Conservation (phyloP, 768 basidiomycete genomes). For the Pleurotus sapidus region DNA sequence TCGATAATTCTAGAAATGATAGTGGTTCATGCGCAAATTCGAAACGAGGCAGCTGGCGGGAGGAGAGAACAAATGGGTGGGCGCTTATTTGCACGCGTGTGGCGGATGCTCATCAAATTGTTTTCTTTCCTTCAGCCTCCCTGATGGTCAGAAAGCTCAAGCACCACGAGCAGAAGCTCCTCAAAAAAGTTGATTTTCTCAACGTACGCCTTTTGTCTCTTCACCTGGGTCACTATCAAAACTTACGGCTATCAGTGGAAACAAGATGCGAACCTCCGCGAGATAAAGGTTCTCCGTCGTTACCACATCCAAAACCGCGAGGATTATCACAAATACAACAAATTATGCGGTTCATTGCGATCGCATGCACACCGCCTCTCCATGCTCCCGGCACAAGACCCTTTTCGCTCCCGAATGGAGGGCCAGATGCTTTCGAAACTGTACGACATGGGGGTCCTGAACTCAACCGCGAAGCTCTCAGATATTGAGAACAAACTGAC, state of each 20-base stretch:
- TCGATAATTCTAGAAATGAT: constrained; percentile 3
- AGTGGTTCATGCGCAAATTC: neutral
- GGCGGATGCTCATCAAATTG: too few species aligned
- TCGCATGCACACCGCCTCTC: constrained; percentile 85
- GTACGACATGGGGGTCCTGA: constrained; percentile 95
- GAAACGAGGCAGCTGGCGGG: neutral
- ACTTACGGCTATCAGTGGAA: constrained; percentile 71
- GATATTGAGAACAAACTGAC: constrained; percentile 97
- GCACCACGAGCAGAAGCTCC: constrained; percentile 91
- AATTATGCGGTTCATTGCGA: constrained; percentile 84
- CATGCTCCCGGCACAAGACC: constrained; percentile 84
- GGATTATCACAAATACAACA: constrained; percentile 99
- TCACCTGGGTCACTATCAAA: constrained; percentile 8
- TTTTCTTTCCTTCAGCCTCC: neutral
- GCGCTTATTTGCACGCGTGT: neutral
- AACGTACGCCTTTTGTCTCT: constrained; percentile 50
- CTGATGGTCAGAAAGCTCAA: constrained; percentile 90
- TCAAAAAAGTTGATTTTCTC: constrained; percentile 97
- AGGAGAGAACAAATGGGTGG: neutral
- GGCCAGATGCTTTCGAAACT: constrained; percentile 87
- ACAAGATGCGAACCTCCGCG: constrained; percentile 86
- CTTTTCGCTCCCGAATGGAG: constrained; percentile 83
- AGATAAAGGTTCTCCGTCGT: constrained; percentile 90
- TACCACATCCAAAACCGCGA: constrained; percentile 96
- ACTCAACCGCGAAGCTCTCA: constrained; percentile 81